phyloP scores from a whole-genome alignment of 2,329 filamentous ascomycete genomes.

The Penicillium occitanis region DNA sequence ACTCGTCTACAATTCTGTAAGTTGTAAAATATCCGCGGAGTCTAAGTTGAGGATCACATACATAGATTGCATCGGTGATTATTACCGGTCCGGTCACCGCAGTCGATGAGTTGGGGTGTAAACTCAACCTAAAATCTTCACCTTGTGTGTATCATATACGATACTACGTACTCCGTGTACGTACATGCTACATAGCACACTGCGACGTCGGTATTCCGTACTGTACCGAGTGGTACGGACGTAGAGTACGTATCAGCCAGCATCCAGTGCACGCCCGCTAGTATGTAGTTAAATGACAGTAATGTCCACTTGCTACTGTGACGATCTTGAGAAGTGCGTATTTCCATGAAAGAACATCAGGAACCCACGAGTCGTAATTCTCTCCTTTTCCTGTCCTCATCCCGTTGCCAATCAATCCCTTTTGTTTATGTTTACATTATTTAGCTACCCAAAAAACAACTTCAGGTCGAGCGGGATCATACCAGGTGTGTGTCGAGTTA shows the following conservation, averaged over 20 bases:
- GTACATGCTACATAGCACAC: no score
- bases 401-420: no score
- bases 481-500: not conserved
- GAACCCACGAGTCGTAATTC: not conserved
- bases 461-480: not conserved
- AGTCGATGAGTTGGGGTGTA: not conserved
- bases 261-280: not conserved
- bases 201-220: not conserved
- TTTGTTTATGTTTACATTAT: not conserved
- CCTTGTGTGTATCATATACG: slow-evolving; percentile 1
- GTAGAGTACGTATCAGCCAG: not conserved
- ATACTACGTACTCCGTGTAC: not conserved
- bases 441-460: not conserved
- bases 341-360: not conserved
- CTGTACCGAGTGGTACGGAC: not conserved
- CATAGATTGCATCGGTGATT: not conserved
- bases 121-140: not conserved
- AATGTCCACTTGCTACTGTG: not conserved
- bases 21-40: not conserved
- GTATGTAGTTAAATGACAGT: slow-evolving; percentile 1
- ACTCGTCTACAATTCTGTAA: not conserved
- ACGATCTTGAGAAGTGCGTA: not conserved
- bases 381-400: not conserved
- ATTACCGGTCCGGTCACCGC: slow-evolving; percentile 3
- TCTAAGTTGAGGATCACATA: not conserved